A percentile compares a stretch with the other conserved stretches of the same genome.
Conservation (phyloP, 306 rosid species). For the Hippophae gyantsensis region DNA sequence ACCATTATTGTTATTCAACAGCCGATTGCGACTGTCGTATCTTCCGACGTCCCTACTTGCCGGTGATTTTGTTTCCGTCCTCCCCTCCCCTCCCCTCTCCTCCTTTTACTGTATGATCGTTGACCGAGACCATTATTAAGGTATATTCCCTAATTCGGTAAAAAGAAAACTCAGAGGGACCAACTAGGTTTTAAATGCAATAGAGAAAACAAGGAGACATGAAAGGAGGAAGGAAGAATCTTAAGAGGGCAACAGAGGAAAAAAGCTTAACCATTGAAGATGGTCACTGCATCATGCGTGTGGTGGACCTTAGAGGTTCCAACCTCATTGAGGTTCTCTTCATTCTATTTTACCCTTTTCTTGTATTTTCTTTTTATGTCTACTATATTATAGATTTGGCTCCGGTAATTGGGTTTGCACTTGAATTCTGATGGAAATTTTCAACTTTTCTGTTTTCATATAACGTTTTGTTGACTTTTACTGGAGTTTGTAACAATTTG, state of each 20-base stretch:
- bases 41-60: too few relatives aligned
- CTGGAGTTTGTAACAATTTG: background rate
- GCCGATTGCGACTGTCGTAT: too few relatives aligned
- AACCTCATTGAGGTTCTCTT: conserved; percentile 65
- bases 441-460: background rate
- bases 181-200: background rate
- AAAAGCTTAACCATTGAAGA: conserved; percentile 38
- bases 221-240: conserved; percentile 90
- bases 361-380: background rate
- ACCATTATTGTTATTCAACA: too few relatives aligned
- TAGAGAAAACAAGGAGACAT: conserved; percentile 17
- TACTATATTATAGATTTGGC: background rate
- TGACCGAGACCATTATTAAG: too few relatives aligned
- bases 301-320: conserved; percentile 70
- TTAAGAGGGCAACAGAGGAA: conserved; percentile 60
- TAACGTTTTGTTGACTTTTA: too few relatives aligned
- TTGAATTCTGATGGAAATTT: background rate
- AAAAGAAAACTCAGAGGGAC: too few relatives aligned
- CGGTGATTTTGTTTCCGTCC: too few relatives aligned
- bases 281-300: conserved; percentile 59
- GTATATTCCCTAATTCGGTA: too few relatives aligned
- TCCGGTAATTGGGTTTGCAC: background rate
- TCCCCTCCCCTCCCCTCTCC: too few relatives aligned
- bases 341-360: background rate
- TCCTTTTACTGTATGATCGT: too few relatives aligned